A percentile compares a stretch with the other conserved stretches of the same genome.
These are phyloP conservation scores for Fusarium transvaalense DNA, from an alignment of 2,329 filamentous ascomycete species.

Conservation along the genomic window DNA sequence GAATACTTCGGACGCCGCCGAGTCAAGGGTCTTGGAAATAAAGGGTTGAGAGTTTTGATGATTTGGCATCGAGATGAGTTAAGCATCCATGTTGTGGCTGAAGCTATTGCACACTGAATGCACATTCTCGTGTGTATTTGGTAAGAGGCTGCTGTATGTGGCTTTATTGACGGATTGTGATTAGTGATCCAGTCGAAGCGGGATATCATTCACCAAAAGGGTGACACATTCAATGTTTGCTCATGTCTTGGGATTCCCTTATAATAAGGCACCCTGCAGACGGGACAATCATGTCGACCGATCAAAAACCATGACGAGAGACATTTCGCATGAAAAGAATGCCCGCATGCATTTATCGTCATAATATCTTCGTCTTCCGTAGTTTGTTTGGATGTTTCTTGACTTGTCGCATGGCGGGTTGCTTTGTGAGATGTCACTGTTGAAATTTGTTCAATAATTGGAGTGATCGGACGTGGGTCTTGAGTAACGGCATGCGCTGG, in stretches of 20 bases:
- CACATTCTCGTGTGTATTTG: neutral
- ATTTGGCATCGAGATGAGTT: constrained; percentile 18
- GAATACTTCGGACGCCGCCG: neutral
- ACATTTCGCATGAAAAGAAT: constrained; percentile 57
- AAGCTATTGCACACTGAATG: neutral
- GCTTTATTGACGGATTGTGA: neutral
- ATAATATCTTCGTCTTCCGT: constrained; percentile 49
- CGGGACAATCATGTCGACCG: constrained; percentile 54
- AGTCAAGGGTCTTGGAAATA: neutral
- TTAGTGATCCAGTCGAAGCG: constrained; percentile 20
- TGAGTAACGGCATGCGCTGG: constrained; percentile 36
- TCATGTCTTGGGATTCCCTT: constrained; percentile 22
- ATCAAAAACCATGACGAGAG: constrained; percentile 57
- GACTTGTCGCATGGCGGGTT: neutral
- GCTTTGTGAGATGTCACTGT: constrained; percentile 22
- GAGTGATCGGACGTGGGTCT: constrained; percentile 18
- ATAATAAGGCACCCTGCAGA: constrained; percentile 56
- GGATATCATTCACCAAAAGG: constrained; percentile 35
- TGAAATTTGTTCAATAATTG: constrained; percentile 32
- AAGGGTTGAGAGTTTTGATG: constrained; percentile 13
- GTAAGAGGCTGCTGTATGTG: neutral
- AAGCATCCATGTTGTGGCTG: constrained; percentile 2
- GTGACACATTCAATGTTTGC: constrained; percentile 33
- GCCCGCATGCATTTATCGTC: constrained; percentile 54
- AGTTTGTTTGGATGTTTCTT: constrained; percentile 2